Evolutionary conservation across 202 grass and related monocot genomes (phyloP).

Genomic region (Miscanthus sacchariflorus): DNA sequence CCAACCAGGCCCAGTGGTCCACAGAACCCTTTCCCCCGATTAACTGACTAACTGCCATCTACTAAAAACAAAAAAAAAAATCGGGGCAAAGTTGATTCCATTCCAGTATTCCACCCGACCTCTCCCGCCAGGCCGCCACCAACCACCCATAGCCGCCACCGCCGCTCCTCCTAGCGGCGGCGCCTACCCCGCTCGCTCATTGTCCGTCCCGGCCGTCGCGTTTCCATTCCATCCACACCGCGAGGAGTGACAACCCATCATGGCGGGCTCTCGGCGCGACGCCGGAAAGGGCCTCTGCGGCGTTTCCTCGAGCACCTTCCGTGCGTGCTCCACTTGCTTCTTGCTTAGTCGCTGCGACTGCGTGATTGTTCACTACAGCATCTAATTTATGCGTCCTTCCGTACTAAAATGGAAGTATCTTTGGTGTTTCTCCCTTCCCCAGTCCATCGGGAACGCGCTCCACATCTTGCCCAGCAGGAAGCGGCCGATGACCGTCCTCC

Average conservation of each 20-base stretch:
- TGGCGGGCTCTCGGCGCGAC: background rate
- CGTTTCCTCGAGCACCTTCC: conserved; percentile 32
- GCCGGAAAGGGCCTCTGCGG: background rate
- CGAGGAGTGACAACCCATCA: background rate
- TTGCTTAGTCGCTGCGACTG: background rate
- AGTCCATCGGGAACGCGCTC: conserved; percentile 74
- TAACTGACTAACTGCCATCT: too few relatives aligned
- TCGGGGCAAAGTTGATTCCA: background rate
- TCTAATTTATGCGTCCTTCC: background rate
- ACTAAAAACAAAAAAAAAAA: too few relatives aligned
- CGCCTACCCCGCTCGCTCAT: background rate
- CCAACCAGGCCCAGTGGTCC: background rate
- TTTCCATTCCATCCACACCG: too few relatives aligned
- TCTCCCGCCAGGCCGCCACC: background rate
- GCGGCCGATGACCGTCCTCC: conserved; percentile 76
- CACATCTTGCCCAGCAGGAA: conserved; percentile 81
- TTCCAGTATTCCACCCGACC: too few relatives aligned
- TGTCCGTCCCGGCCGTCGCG: background rate
- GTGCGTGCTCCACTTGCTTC: background rate
- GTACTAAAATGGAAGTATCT: background rate
- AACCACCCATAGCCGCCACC: background rate
- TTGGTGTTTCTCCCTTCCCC: background rate
- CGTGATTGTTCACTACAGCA: background rate
- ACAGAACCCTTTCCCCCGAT: background rate
- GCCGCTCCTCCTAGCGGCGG: too few relatives aligned